phyloP scores from a whole-genome alignment of 1,284 basidiomycete species.

The Testicularia cyperi region DNA sequence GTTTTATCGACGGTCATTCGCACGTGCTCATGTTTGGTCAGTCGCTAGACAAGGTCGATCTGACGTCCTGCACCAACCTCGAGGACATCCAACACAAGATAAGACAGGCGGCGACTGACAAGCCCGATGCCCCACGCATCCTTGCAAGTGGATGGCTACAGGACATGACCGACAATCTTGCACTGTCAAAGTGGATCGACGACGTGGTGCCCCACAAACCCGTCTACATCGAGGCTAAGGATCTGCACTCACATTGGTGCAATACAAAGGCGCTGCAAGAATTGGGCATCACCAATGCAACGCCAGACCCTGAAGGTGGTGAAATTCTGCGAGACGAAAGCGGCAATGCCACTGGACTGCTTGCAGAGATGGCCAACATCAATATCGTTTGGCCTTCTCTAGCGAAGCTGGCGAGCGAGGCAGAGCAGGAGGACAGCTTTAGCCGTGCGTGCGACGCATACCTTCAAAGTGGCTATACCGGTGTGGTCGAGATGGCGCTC shows the following conservation, averaged over 20 bases:
- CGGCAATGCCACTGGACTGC: slow-evolving; percentile 21
- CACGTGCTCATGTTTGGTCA: slow-evolving; percentile 37
- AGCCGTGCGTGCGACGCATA: slow-evolving; percentile 23
- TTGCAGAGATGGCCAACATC: slow-evolving; percentile 35
- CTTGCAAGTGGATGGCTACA: slow-evolving; percentile 34
- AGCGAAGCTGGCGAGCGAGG: slow-evolving; percentile 8
- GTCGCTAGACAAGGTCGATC: slow-evolving; percentile 35
- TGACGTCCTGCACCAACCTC: slow-evolving; percentile 30
- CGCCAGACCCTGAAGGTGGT: slow-evolving; percentile 29
- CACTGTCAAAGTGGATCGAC: slow-evolving; percentile 25
- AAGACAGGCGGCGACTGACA: slow-evolving; percentile 20
- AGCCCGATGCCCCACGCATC: slow-evolving; percentile 24
- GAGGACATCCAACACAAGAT: slow-evolving; percentile 24
- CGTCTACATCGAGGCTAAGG: slow-evolving; percentile 30
- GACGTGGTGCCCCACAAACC: slow-evolving; percentile 26
- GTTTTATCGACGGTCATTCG: slow-evolving; percentile 36
- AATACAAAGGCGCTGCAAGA: slow-evolving; percentile 31
- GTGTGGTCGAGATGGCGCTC: slow-evolving; percentile 31
- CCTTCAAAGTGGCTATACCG: slow-evolving; percentile 27
- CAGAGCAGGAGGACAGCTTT: slow-evolving; percentile 18
- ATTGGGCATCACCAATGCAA: slow-evolving; percentile 27
- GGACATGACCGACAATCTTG: slow-evolving; percentile 24
- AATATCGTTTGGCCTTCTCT: slow-evolving; percentile 23
- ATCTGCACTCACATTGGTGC: slow-evolving; percentile 35
- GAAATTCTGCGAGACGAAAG: slow-evolving; percentile 25